phyloP scores from a whole-genome alignment of 345 rosid genomes.

The Turnera subulata region DNA sequence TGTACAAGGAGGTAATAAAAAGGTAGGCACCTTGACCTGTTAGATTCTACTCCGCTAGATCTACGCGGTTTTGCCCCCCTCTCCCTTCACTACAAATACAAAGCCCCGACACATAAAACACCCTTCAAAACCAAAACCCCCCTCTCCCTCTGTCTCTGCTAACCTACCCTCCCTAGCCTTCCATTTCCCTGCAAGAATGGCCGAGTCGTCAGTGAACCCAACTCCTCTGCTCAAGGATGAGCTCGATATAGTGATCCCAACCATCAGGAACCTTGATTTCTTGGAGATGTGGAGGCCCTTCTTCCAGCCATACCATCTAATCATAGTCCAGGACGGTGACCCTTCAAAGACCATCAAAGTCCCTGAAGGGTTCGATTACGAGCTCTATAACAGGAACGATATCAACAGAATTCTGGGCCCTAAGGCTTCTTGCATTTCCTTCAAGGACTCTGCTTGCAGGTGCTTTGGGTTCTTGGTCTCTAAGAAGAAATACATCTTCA shows the following conservation, averaged over 20 bases:
- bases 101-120: not conserved
- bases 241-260: slow-evolving; percentile 81
- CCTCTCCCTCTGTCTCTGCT: not conserved
- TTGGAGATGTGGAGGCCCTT: slow-evolving; percentile 84
- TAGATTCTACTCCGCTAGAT: no score
- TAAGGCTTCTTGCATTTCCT: slow-evolving; percentile 73
- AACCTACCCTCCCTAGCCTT: no score
- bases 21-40: no score
- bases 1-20: no score
- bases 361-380: slow-evolving; percentile 77
- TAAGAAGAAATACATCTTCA: slow-evolving; percentile 78
- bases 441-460: slow-evolving; percentile 66
- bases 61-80: no score
- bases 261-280: slow-evolving; percentile 72
- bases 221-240: slow-evolving; percentile 57
- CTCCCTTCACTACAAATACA: no score
- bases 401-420: slow-evolving; percentile 77
- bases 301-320: slow-evolving; percentile 68
- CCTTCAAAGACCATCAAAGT: slow-evolving; percentile 61
- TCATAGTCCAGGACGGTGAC: slow-evolving; percentile 87
- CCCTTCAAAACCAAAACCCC: not conserved
- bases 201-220: slow-evolving; percentile 24
- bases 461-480: slow-evolving; percentile 84
- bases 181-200: slow-evolving; percentile 31
- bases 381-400: slow-evolving; percentile 76